A percentile compares a stretch with the other conserved stretches of the same genome.
Evolutionary conservation across 75 land plant species (phyloP).

Genomic region (Adiantum capillusveneris): DNA sequence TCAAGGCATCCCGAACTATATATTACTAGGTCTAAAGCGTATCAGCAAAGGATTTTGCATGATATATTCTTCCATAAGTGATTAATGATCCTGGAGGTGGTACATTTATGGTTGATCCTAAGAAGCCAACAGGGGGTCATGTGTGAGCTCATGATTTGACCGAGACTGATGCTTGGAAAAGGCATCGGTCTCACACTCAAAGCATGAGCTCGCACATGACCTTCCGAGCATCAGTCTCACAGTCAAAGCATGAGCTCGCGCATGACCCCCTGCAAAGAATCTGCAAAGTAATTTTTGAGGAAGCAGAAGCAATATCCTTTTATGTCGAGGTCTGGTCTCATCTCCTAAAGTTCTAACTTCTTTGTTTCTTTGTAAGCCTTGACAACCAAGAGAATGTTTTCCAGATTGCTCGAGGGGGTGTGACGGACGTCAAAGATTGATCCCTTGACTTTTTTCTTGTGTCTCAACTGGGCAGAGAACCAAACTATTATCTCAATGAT

Average conservation of each 20-base stretch:
- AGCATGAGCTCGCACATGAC: no score
- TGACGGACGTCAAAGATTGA: slow-evolving; percentile 90
- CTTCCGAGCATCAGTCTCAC: no score
- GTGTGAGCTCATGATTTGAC: slow-evolving; percentile 96
- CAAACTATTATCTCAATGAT: no score
- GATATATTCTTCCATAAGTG: slow-evolving; percentile 15
- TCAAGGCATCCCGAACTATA: slow-evolving; percentile 57
- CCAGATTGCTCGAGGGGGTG: slow-evolving; percentile 86
- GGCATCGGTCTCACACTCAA: slow-evolving; percentile 98
- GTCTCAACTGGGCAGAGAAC: no score
- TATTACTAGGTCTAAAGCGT: background rate
- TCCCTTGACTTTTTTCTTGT: no score
- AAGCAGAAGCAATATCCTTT: slow-evolving; percentile 97
- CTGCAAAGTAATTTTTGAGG: slow-evolving; percentile 94
- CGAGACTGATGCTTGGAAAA: slow-evolving; percentile 83
- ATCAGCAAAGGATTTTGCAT: background rate
- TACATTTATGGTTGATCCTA: slow-evolving; percentile 91
- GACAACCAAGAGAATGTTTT: slow-evolving; percentile 27
- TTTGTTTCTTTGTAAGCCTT: background rate
- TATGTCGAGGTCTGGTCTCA: background rate
- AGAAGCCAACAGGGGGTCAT: slow-evolving; percentile 97
- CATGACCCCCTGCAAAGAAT: slow-evolving; percentile 96
- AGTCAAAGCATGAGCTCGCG: no score
- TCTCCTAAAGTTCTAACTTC: background rate
- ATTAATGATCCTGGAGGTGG: slow-evolving; percentile 98